Base-by-base conservation (phyloP, 2,329 filamentous ascomycete genomes). In the Sporothrix inflata region DNA sequence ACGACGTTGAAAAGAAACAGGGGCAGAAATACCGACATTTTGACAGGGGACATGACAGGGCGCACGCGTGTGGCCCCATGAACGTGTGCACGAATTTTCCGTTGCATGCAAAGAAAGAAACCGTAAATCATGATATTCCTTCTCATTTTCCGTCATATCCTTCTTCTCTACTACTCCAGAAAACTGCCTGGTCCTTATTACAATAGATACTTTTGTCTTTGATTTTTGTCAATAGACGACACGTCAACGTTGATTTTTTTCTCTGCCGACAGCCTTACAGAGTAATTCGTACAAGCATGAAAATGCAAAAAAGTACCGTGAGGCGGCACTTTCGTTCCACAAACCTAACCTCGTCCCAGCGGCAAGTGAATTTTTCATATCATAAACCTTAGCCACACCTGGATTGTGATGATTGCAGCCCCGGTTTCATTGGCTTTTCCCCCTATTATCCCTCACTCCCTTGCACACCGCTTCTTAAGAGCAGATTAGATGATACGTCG, bases 11-110 rank as follows among this genome's bases (percentile, higher is more conserved):
- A 42, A 21, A 16, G 6, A 12, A 12, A 47, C 30, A 42, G 69
- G 68, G 27, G 27, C 53, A 27, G 55, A 40, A 60, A 65, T 49
- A 38, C 65, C 65, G 65, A 51, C 40, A 47, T 67, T 34, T n/a
- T 2, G 42, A 67, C 65, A 51, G 24, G 65, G 65, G 30, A 24
- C 21, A 40, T 61, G 34, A 42, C 57, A 21, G 53, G 53, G 53
- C 2, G 27, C 53, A 57, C 14, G 21, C 14, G 53, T 57, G 57
- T 42, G 57, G 57, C n/a, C 40, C 42, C 34, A 42, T 16, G 57
- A 63, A 24, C 3, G 7, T 42, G 57, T 61, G 34, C n/a, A n/a
- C n/a, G n/a, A n/a, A n/a, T n/a, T n/a, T n/a, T 63, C n/a, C 42
- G 27, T 57, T 38, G 27, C 27, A 57, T 30, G 4, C n/a, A 53